phyloP scores from a whole-genome alignment of 108 stramenopile genomes.

The Fragilariopsis cylindrus region DNA sequence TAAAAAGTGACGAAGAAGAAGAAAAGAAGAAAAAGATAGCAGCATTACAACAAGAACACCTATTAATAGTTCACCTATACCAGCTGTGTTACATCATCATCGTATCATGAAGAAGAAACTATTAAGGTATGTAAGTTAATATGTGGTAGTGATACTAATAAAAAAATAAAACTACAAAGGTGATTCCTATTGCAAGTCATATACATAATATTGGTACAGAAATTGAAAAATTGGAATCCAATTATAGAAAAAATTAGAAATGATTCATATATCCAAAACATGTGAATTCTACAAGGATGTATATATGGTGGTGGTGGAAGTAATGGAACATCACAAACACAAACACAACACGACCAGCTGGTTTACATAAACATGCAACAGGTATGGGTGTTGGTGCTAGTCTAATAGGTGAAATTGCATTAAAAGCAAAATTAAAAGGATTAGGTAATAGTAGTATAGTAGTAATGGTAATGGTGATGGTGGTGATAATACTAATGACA shows the following conservation, averaged over 20 bases:
- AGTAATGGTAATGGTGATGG: too few species aligned
- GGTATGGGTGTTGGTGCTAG: slow-evolving; percentile 19
- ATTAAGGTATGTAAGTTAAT: slow-evolving; percentile 1
- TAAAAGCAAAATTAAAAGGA: slow-evolving; percentile 24
- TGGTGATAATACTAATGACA: background rate
- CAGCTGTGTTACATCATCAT: slow-evolving; percentile 4
- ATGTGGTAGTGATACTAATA: background rate
- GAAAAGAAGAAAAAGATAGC: background rate
- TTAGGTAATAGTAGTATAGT: background rate
- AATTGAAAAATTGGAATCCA: slow-evolving; percentile 94
- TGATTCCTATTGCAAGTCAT: slow-evolving; percentile 53
- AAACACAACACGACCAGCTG: background rate
- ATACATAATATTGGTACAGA: slow-evolving; percentile 89
- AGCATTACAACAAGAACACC: background rate
- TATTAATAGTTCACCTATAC: background rate
- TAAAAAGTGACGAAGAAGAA: slow-evolving; percentile 28
- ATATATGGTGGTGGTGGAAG: slow-evolving; percentile 18
- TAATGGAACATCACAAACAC: background rate
- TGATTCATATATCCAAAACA: slow-evolving; percentile 89
- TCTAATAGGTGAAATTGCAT: slow-evolving; percentile 40
- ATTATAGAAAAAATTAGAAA: slow-evolving; percentile 79
- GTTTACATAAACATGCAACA: background rate
- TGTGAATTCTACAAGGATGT: slow-evolving; percentile 80
- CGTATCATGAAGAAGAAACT: slow-evolving; percentile 13
- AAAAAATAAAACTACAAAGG: slow-evolving; percentile 16